A percentile compares a stretch with the other conserved stretches of the same genome.
Evolutionary conservation across 352 stramenopile species (phyloP).

Genomic region (Elongisporangium anandrum): DNA sequence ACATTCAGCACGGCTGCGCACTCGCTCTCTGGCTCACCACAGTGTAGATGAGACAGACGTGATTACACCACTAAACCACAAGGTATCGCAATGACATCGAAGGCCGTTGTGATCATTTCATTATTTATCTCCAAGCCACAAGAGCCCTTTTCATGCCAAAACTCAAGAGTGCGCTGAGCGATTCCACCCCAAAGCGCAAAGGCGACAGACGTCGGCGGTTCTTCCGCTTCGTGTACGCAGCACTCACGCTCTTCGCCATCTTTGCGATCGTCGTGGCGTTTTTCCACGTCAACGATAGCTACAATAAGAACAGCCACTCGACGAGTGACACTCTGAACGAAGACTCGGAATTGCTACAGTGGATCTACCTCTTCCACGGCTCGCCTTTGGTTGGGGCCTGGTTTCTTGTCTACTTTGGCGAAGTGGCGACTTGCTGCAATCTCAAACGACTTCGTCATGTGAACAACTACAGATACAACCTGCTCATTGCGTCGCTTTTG

Average conservation of each 20-base stretch:
- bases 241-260: constrained; percentile 70
- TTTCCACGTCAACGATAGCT: constrained; percentile 54
- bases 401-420: constrained; percentile 78
- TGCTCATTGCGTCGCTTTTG: constrained; percentile 62
- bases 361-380: constrained; percentile 71
- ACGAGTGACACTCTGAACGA: constrained; percentile 34
- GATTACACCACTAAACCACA: background rate
- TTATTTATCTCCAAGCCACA: background rate
- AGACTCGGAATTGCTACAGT: constrained; percentile 64
- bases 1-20: background rate
- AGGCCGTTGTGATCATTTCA: background rate
- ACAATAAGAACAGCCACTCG: background rate
- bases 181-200: background rate
- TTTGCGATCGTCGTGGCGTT: constrained; percentile 71
- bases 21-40: background rate
- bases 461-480: constrained; percentile 81
- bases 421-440: constrained; percentile 70
- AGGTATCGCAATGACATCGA: background rate
- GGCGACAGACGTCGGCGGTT: constrained; percentile 21
- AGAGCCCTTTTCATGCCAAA: background rate
- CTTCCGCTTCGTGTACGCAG: constrained; percentile 64
- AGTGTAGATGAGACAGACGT: background rate
- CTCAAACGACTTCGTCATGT: constrained; percentile 73
- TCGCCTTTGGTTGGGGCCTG: constrained; percentile 54
- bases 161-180: background rate